Evolutionary conservation across 2,329 filamentous ascomycete genomes (phyloP), one percentile per base, ranked within the genome.

Genomic region (Thelonectria olida): DNA sequence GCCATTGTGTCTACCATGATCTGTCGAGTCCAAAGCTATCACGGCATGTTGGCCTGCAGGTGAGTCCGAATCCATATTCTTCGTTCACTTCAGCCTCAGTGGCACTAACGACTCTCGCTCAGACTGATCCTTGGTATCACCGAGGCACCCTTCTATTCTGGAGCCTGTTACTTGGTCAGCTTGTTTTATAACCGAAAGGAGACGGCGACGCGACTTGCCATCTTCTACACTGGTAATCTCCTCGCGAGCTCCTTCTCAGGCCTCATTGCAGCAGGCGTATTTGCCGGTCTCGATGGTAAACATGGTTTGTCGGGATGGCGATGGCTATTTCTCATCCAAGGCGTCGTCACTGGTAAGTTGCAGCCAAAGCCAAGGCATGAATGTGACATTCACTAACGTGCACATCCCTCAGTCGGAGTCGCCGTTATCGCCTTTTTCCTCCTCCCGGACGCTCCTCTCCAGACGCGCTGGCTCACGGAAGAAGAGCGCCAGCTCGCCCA

Each of bases 181-280:
- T 80, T 83, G 36, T 87, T 84, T 73, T 88, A 87, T 71, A 86
- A 82, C 2, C 76, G 82, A 28, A 81, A 84, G 65, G 79, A 81
- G 65, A 67, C 82, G 23, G 74, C 77, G n/a, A 71, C 76, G 2
- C 74, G 80, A 41, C 78, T 81, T 8, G 77, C 80, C 2, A 78
- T 82, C 56, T 73, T 84, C 1, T 84, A 84, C 61, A 75, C 80
- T 0, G 79, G 78, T 2, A 76, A 75, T 15, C 71, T 77, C 15
- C 58, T 76, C 8, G 73, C 75, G 3, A 75, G 72, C 7, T 75
- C 78, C 1, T 82, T 82, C 53, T 77, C 78, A 0, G 80, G 81
- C 2, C 70, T 84, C 3, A 80, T 84, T 31, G 80, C 79, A 1
- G 77, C 80, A 0, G 79, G 75, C 4, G 76, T 80, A 4, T 82